Evolutionary conservation across 768 basidiomycete genomes (phyloP), one percentile per base, ranked within the genome.

Genomic region (Dentipellis sp.): DNA sequence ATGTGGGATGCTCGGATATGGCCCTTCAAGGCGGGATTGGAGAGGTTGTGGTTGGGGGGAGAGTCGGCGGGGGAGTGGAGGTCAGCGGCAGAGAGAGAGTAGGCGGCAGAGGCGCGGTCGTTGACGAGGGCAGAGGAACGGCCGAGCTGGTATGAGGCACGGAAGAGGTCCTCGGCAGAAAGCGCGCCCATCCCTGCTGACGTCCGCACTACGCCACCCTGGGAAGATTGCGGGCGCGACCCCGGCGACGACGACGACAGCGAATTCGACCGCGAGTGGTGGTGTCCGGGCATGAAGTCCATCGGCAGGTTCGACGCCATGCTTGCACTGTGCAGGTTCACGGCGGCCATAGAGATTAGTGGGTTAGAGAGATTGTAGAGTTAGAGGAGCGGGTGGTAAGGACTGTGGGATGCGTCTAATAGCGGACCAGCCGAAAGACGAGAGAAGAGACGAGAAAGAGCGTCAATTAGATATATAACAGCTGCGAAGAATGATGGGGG

Each of bases 141-240:
- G 48, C 76, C 53, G 39, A 53, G 71, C 69, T 82, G 80, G 65
- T 84, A 81, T 53, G 81, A 73, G 64, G 81, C 74, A 60, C 83
- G 78, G 70, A 89, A 90, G 55, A 86, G 73, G 73, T 90, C 88
- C 63, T 89, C 86, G 59, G 74, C 64, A 52, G 78, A 74, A 54
- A 78, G 74, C 55, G 76, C 75, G 35, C 61, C 59, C 62, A 83
- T 70, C 37, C 67, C 71, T 40, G 75, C 65, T 60, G 79, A 76
- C 69, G 81, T 76, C 62, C 81, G 77, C 59, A 75, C 71, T 58
- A 83, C 63, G 64, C 72, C 64, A 62, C 86, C 84, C 68, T 87
- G 86, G 62, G 88, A 84, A 51, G 88, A 91, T 62, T 87, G 87
- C 39, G 88, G 86, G 21, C 88, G 81, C 49, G 88, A 86, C 66